phyloP scores from a whole-genome alignment of 2,329 filamentous ascomycete genomes.

The Fusarium stilboides region DNA sequence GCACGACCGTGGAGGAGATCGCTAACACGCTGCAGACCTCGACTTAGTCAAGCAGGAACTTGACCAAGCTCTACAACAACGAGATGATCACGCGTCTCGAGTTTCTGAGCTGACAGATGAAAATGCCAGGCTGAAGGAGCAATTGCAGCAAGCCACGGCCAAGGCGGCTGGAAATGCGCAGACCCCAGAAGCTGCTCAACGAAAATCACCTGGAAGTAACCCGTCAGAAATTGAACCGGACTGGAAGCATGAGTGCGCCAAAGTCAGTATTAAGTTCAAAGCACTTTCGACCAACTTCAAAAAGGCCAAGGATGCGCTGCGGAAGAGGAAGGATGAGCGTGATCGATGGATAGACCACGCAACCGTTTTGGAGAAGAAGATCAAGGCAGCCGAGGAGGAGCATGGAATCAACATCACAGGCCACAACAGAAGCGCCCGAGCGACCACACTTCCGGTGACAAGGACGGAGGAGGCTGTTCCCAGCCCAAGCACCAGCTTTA shows the following conservation, averaged over 20 bases:
- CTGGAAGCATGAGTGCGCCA: constrained; percentile 54
- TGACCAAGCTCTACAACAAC: constrained; percentile 35
- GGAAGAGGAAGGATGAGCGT: constrained; percentile 59
- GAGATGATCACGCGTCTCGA: constrained; percentile 31
- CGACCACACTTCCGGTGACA: constrained; percentile 17
- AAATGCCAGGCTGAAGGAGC: constrained; percentile 40
- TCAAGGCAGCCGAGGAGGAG: constrained; percentile 61
- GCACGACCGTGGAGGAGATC: background rate
- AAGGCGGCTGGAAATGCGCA: constrained; percentile 8
- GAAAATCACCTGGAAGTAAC: constrained; percentile 5
- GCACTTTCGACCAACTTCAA: constrained; percentile 61
- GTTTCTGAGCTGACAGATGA: constrained; percentile 33
- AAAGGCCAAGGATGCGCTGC: constrained; percentile 56
- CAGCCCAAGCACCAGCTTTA: constrained; percentile 40
- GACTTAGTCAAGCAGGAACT: constrained; percentile 62
- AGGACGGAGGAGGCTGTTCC: constrained; percentile 25
- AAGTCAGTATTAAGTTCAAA: constrained; percentile 59
- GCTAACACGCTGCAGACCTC: constrained; percentile 50
- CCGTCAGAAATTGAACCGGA: constrained; percentile 33
- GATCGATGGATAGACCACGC: constrained; percentile 64
- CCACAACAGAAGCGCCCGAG: constrained; percentile 26
- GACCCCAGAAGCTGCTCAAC: background rate
- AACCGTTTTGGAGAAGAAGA: constrained; percentile 59
- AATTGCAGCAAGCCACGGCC: constrained; percentile 27
- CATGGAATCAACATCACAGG: constrained; percentile 53